A percentile compares a stretch with the other conserved stretches of the same genome.
phyloP scores from a whole-genome alignment of 164 flowering plant species.

The Euptelea pleiosperma region DNA sequence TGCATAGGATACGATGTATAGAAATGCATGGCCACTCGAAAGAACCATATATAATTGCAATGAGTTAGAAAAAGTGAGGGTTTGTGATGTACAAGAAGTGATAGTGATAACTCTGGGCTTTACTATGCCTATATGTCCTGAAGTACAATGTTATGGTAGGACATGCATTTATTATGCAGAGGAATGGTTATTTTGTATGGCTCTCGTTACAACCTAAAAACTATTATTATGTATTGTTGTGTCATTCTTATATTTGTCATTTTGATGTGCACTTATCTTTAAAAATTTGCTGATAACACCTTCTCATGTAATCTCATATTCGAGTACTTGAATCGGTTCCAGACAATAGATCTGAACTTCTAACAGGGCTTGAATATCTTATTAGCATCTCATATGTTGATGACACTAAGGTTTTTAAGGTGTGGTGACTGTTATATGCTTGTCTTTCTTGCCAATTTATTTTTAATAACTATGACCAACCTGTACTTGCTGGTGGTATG shows the following conservation, averaged over 20 bases:
- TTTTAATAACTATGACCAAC: too few species aligned
- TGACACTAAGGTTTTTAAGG: slow-evolving; percentile 98
- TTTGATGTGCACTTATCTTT: background rate
- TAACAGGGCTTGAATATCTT: slow-evolving; percentile 89
- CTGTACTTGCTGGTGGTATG: slow-evolving; percentile 5
- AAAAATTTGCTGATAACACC: background rate
- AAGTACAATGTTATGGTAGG: too few species aligned
- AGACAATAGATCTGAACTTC: slow-evolving; percentile 63
- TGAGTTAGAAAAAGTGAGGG: background rate
- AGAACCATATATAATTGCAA: background rate
- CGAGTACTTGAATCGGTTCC: slow-evolving; percentile 68
- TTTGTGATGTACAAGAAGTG: background rate
- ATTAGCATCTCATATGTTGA: slow-evolving; percentile 92
- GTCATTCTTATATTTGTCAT: too few species aligned
- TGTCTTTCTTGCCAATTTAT: background rate
- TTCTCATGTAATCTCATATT: slow-evolving; percentile 69
- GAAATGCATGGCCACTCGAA: background rate
- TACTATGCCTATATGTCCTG: too few species aligned
- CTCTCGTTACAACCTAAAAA: background rate
- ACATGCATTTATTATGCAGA: too few species aligned
- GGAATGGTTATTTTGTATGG: too few species aligned
- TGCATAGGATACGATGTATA: background rate
- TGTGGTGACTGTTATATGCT: too few species aligned
- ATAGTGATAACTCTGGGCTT: background rate
- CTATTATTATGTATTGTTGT: background rate